Conservation (phyloP, 106 monocot species). For the Iris macrosiphon region DNA sequence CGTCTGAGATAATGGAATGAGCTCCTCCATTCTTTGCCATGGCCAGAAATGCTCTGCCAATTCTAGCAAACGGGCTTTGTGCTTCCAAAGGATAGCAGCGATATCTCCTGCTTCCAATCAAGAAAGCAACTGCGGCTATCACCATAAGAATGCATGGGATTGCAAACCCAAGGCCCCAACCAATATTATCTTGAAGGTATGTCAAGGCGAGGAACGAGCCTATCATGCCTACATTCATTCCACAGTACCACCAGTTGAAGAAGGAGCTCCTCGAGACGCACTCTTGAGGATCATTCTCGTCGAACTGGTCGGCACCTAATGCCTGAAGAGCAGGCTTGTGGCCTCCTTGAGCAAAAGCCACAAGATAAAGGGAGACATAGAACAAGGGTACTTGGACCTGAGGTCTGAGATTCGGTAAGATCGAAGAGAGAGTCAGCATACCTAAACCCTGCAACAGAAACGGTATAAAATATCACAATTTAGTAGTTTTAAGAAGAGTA, state of each 20-base stretch:
- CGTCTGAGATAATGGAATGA: too few species aligned
- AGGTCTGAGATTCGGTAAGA: slow-evolving; percentile 12
- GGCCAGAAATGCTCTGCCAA: slow-evolving; percentile 14
- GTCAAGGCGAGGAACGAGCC: slow-evolving; percentile 20
- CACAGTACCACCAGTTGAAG: slow-evolving; percentile 66
- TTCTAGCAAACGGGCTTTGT: slow-evolving; percentile 21
- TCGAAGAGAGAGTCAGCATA: slow-evolving; percentile 37
- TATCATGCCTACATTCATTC: slow-evolving; percentile 8
- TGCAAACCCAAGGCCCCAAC: slow-evolving; percentile 69
- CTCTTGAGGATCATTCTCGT: slow-evolving; percentile 40
- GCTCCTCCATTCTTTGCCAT: neutral
- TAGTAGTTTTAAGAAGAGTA: neutral
- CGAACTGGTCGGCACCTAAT: too few species aligned
- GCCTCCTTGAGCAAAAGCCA: too few species aligned
- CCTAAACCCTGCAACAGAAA: slow-evolving; percentile 28
- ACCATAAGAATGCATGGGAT: slow-evolving; percentile 47
- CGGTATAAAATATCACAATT: neutral
- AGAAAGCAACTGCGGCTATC: slow-evolving; percentile 34
- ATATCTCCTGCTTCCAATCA: slow-evolving; percentile 44
- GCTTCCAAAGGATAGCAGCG: slow-evolving; percentile 23
- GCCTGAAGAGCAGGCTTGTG: slow-evolving; percentile 67
- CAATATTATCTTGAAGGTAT: slow-evolving; percentile 64
- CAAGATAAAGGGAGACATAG: slow-evolving; percentile 50
- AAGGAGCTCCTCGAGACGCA: slow-evolving; percentile 28
- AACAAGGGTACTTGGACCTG: slow-evolving; percentile 31